Conservation (phyloP, 257 asterid genomes). For the Capsicum rhomboideum region DNA sequence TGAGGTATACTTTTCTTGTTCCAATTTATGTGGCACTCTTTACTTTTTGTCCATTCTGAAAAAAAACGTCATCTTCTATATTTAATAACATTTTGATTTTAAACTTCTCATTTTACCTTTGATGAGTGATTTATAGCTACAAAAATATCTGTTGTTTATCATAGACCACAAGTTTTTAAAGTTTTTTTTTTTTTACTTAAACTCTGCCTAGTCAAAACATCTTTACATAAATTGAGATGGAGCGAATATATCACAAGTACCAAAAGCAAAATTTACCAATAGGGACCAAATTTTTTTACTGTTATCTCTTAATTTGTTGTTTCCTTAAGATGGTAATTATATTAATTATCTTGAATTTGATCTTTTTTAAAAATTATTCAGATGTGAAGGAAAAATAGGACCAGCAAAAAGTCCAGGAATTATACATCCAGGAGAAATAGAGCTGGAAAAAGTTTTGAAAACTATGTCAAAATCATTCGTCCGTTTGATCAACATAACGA, state of each 20-base stretch:
- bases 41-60: not conserved
- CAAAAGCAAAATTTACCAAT: not conserved
- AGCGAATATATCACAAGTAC: not conserved
- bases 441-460: slow-evolving; percentile 8
- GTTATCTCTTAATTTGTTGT: not conserved
- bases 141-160: not conserved
- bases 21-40: not conserved
- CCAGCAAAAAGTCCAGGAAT: slow-evolving; percentile 4
- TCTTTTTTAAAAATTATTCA: not conserved
- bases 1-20: not conserved
- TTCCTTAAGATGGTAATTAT: not conserved
- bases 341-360: not conserved
- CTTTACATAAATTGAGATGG: not conserved
- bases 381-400: slow-evolving; percentile 2
- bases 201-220: rapidly evolving
- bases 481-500: slow-evolving; percentile 15
- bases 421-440: slow-evolving; percentile 6
- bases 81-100: not conserved
- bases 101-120: not conserved
- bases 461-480: slow-evolving; percentile 10
- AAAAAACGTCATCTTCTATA: not conserved
- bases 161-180: not conserved
- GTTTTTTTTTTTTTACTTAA: not conserved
- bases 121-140: not conserved
- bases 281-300: not conserved